Conservation (phyloP, 148 eudicot species). For the Silene conica region DNA sequence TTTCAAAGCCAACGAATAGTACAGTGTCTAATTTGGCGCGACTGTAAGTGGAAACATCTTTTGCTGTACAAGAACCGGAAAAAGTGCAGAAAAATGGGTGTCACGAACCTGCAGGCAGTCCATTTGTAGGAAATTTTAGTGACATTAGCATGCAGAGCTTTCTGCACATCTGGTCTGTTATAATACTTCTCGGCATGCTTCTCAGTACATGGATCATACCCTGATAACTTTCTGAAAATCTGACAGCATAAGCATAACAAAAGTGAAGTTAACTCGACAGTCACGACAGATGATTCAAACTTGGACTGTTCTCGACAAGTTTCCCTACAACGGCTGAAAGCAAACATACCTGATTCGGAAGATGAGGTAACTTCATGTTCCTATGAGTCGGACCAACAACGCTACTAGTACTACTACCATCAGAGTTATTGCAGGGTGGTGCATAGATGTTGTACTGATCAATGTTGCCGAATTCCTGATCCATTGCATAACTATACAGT, state of each 20-base stretch:
- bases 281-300: too few relatives aligned
- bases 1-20: too few relatives aligned
- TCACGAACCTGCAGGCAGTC: slow-evolving; percentile 87
- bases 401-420: slow-evolving; percentile 35
- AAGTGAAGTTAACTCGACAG: too few relatives aligned
- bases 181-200: slow-evolving; percentile 81
- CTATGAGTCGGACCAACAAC: slow-evolving; percentile 30
- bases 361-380: slow-evolving; percentile 65
- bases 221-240: slow-evolving; percentile 53
- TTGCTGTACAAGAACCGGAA: too few relatives aligned
- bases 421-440: slow-evolving; percentile 72
- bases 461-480: slow-evolving; percentile 84
- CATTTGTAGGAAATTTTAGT: slow-evolving; percentile 75
- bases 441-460: slow-evolving; percentile 95
- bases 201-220: slow-evolving; percentile 96
- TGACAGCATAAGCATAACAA: too few relatives aligned
- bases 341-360: slow-evolving; percentile 43
- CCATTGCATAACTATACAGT: slow-evolving; percentile 78
- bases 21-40: too few relatives aligned
- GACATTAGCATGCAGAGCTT: slow-evolving; percentile 76
- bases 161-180: slow-evolving; percentile 88
- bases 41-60: too few relatives aligned
- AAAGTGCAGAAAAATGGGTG: background rate
- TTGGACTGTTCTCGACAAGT: too few relatives aligned
- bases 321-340: too few relatives aligned